Evolutionary conservation across 257 asterid genomes (phyloP).

Genomic region (Solanum bukasovii): DNA sequence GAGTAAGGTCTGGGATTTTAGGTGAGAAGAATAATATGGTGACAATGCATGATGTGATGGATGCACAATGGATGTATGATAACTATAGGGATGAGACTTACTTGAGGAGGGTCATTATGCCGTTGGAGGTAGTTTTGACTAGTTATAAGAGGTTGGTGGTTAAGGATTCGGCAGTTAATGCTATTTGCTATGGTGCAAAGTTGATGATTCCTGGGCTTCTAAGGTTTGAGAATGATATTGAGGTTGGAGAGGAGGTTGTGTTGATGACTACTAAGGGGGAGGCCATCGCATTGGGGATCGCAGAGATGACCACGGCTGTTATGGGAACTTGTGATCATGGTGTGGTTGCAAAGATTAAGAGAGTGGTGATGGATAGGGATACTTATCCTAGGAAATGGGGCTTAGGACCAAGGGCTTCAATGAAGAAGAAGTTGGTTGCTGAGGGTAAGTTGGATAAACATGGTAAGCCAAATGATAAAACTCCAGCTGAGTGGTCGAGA

Average conservation of each 20-base stretch:
- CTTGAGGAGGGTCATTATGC: slow-evolving; percentile 90
- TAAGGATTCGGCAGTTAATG: slow-evolving; percentile 91
- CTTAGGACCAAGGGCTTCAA: slow-evolving; percentile 82
- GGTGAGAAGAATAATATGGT: slow-evolving; percentile 98
- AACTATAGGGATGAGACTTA: slow-evolving; percentile 75
- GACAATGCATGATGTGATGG: slow-evolving; percentile 94
- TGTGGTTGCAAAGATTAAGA: slow-evolving; percentile 86
- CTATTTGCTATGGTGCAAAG: slow-evolving; percentile 87
- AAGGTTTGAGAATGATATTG: slow-evolving; percentile 89
- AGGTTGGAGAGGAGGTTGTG: slow-evolving; percentile 77
- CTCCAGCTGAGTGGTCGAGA: slow-evolving; percentile 80
- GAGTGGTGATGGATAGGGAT: slow-evolving; percentile 98
- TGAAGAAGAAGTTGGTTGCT: slow-evolving; percentile 83
- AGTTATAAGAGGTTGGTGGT: slow-evolving; percentile 89
- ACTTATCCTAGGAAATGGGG: slow-evolving; percentile 99
- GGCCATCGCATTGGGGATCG: slow-evolving; percentile 83
- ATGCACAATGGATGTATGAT: slow-evolving; percentile 82
- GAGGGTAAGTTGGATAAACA: slow-evolving; percentile 89
- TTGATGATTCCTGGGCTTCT: slow-evolving; percentile 87
- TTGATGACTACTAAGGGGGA: slow-evolving; percentile 94
- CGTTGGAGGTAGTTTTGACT: slow-evolving; percentile 75
- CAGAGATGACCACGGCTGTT: slow-evolving; percentile 94
- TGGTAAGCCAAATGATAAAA: slow-evolving; percentile 61
- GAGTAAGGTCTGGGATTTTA: slow-evolving; percentile 80
- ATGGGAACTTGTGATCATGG: slow-evolving; percentile 98